phyloP scores from a whole-genome alignment of 345 rosid genomes.

The Eucalyptus shirleyi region DNA sequence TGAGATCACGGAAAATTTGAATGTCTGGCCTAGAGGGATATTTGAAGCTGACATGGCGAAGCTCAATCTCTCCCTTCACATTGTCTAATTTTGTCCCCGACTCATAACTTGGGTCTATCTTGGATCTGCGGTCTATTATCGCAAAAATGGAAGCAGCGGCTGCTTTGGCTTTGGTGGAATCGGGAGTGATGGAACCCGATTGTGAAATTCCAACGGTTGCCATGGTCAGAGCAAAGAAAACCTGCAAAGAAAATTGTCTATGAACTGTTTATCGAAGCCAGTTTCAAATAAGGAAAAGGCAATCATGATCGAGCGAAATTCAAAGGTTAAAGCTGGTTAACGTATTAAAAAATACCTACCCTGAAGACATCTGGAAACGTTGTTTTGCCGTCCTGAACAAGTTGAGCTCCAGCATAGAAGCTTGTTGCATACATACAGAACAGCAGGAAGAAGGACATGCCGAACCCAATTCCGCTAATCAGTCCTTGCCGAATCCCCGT shows the following conservation, averaged over 20 bases:
- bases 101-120: slow-evolving; percentile 63
- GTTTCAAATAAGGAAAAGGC: background rate
- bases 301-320: background rate
- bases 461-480: slow-evolving; percentile 60
- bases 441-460: slow-evolving; percentile 43
- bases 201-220: slow-evolving; percentile 66
- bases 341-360: slow-evolving; percentile 5
- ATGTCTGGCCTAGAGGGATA: slow-evolving; percentile 74
- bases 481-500: slow-evolving; percentile 65
- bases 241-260: slow-evolving; percentile 15
- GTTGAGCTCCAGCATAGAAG: slow-evolving; percentile 75
- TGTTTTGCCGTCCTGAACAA: slow-evolving; percentile 35
- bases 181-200: slow-evolving; percentile 54
- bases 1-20: slow-evolving; percentile 54
- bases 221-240: slow-evolving; percentile 66
- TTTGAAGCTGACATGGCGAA: slow-evolving; percentile 54
- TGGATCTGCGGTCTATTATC: slow-evolving; percentile 50
- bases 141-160: slow-evolving; percentile 68
- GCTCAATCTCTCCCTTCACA: slow-evolving; percentile 64
- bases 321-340: background rate
- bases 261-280: background rate
- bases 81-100: slow-evolving; percentile 39
- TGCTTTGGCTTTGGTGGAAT: slow-evolving; percentile 42
- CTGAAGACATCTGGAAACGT: slow-evolving; percentile 53
- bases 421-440: slow-evolving; percentile 46